Evolutionary conservation across 495 filamentous ascomycete species (phyloP).

Genomic region (Lasiosphaeria miniovina): DNA sequence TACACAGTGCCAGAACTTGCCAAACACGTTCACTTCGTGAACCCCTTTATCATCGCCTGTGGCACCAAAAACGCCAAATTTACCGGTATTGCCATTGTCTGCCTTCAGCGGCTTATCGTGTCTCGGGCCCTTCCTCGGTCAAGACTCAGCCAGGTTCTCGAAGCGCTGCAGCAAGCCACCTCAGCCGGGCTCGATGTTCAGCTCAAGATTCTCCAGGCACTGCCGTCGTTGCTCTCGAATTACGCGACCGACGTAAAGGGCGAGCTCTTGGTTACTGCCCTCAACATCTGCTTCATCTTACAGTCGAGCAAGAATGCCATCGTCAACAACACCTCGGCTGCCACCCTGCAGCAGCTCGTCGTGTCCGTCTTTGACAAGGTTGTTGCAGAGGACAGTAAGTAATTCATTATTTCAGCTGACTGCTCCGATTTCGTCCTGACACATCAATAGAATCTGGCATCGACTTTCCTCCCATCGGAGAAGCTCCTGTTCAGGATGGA

Average conservation of each 20-base stretch:
- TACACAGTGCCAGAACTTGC: slow-evolving; percentile 64
- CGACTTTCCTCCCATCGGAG: slow-evolving; percentile 52
- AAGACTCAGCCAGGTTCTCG: slow-evolving; percentile 76
- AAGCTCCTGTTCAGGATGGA: slow-evolving; percentile 62
- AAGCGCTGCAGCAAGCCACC: slow-evolving; percentile 80
- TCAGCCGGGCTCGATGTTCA: slow-evolving; percentile 79
- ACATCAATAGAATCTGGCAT: slow-evolving; percentile 36
- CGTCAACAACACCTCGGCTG: slow-evolving; percentile 91
- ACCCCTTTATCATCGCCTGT: slow-evolving; percentile 91
- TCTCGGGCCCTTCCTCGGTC: slow-evolving; percentile 69
- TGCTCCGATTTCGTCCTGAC: slow-evolving; percentile 10
- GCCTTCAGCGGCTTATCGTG: slow-evolving; percentile 83
- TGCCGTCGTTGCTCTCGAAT: slow-evolving; percentile 89
- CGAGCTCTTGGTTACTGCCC: slow-evolving; percentile 71
- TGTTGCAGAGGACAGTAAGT: slow-evolving; percentile 70
- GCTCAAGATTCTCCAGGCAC: slow-evolving; percentile 89
- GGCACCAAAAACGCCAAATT: slow-evolving; percentile 84
- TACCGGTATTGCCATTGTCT: slow-evolving; percentile 78
- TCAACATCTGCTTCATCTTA: slow-evolving; percentile 87
- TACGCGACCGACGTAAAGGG: slow-evolving; percentile 79
- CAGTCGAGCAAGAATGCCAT: slow-evolving; percentile 87
- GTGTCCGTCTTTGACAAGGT: slow-evolving; percentile 92
- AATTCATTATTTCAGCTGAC: slow-evolving; percentile 1
- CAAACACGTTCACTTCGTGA: slow-evolving; percentile 75
- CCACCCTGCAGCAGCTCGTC: slow-evolving; percentile 90